Base-by-base conservation (phyloP, 2,329 filamentous ascomycete species). In the Fusarium graminum region DNA sequence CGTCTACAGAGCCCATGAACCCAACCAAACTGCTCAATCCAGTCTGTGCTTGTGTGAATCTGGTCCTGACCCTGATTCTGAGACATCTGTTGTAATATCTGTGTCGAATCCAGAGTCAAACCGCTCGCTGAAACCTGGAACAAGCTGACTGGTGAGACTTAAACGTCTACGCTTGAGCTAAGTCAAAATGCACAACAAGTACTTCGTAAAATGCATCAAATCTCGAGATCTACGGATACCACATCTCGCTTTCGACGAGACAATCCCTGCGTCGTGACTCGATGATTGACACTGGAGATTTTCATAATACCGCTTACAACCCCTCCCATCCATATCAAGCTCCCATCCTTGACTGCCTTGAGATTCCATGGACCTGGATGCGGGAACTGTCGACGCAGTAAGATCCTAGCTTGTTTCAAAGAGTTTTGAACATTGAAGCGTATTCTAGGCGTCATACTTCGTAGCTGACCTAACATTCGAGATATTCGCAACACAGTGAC, bases 341-440 rank as follows among this genome's bases (percentile, higher is more conserved):
- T 42, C 28, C 14, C 49, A 60, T 52, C 44, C 52, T 63, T 36
- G 61, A 52, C 49, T 41, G 22, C 6, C 22, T 22, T 22, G 53
- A 41, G 52, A 71, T 69, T 64, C 68, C 70, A 59, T 52, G 65
- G 62, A 68, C 69, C 69, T 72, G 65, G 68, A 64, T 71, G 42
- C 49, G 59, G 63, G 65, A 72, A 66, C 44, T 58, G 36, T 56
- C 56, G 26, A 57, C 34, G 43, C 19, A 51, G 38, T 44, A 25
- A 17, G 38, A 65, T 54, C 47, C 28, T 58, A 25, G 44, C 30
- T 57, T 47, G 58, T 63, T 63, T 63, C 43, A 56, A 38, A 19
- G 19, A 30, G 28, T 49, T 6, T 29, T 38, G 16, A 19, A 34
- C 34, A 7, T 29, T 16, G 11, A 9, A 25, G 13, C 17, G 19